Base-by-base conservation (phyloP, 768 basidiomycete genomes). In the Termitomyces sp. region DNA sequence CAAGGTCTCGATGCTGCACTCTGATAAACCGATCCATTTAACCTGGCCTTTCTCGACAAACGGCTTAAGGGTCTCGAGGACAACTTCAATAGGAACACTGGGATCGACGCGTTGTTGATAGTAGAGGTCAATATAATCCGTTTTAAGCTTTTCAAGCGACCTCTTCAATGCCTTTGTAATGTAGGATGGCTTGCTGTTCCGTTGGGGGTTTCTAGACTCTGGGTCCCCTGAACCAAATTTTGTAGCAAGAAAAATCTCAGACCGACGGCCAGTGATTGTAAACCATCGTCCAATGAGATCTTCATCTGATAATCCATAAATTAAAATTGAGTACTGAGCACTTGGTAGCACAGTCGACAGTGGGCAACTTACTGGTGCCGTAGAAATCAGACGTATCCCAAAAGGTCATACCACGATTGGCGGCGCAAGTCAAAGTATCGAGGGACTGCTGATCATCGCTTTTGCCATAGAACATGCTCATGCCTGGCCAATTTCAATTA, bases 361-460 rank as follows among this genome's bases (percentile, higher is more conserved):
- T 45, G 14, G 16, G 5, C 4, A 1, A 77, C 65, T 78, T 78
- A 32, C 71, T 76, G 53, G 79, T 75, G 7, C 71, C 73, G 58
- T 82, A 83, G 0, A 77, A 62, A 60, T 81, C 72, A 1, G 80
- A 72, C 8, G 78, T 75, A 57, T 84, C 82, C 81, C 81, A 82
- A 67, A 74, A 72, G 2, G 73, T 78, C 26, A 67, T 32, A 12
- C 68, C 68, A 8, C 58, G 55, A 49, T 69, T 62, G 12, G 62
- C 68, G 2, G 69, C 69, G 24, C 59, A 55, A n/a, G 62, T 67
- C 16, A 69, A 46, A 6, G 66, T 61, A 22, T 65, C 54, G 7
- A 67, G 44, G 9, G 64, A 64, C 7, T 48, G 42, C 2, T 57
- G 55, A 10, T 67, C 65, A 22, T 70, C 62, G 33, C 58, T 65